A percentile compares a stretch with the other conserved stretches of the same genome.
Conservation (phyloP, 164 flowering plant genomes). For the Nelumbo lutea region DNA sequence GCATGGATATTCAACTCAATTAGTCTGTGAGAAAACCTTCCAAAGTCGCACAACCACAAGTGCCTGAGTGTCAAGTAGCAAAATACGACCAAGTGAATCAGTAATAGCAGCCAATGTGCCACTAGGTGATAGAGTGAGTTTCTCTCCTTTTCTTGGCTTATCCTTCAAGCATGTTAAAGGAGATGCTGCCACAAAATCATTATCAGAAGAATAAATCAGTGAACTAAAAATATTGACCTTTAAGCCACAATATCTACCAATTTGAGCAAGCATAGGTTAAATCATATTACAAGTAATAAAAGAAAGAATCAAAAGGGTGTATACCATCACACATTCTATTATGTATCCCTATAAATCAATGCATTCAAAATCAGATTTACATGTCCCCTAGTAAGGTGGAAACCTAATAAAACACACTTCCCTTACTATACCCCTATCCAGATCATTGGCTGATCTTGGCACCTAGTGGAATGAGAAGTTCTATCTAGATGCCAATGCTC, state of each 20-base stretch:
- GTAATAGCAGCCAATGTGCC: constrained; percentile 97
- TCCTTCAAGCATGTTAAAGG: constrained; percentile 90
- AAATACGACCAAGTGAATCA: constrained; percentile 95
- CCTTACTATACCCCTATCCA: no score
- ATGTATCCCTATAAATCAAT: no score
- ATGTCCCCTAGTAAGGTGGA: no score
- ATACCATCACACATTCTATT: no score
- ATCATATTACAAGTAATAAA: background rate
- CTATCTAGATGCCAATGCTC: no score
- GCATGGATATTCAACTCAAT: background rate
- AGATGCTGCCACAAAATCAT: constrained; percentile 56
- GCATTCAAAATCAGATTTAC: no score
- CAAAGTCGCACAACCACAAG: constrained; percentile 97
- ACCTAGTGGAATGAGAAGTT: no score
- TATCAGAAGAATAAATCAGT: background rate
- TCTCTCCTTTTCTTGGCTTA: constrained; percentile 93
- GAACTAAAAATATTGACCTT: background rate
- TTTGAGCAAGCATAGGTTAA: background rate
- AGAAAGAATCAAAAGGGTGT: background rate
- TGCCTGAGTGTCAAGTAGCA: constrained; percentile 93
- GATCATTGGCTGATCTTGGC: no score
- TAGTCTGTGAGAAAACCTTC: constrained; percentile 54
- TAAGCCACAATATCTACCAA: background rate
- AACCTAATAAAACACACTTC: no score
- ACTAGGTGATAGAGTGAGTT: constrained; percentile 83